These are phyloP conservation scores for Oryza rufipogon DNA, from an alignment of 176 grass and related monocot genomes.

Conservation along the genomic window DNA sequence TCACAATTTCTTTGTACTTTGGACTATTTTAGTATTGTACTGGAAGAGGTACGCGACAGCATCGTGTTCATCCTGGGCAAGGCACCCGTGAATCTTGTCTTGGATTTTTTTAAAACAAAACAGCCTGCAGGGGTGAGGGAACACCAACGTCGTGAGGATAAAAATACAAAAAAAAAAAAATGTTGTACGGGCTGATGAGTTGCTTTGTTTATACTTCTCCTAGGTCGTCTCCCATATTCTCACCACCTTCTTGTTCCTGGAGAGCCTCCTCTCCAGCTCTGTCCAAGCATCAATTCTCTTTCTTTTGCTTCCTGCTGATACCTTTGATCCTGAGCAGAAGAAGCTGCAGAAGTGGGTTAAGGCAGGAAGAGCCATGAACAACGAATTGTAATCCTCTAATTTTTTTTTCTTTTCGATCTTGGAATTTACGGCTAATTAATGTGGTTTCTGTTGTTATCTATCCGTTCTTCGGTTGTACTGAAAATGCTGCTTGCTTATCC, in stretches of 20 bases:
- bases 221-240: not conserved
- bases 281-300: not conserved
- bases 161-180: not conserved
- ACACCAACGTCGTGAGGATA: conserved; percentile 12
- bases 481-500: not conserved
- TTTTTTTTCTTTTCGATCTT: not conserved
- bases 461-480: not conserved
- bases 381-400: conserved; percentile 53
- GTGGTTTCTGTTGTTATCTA: not conserved
- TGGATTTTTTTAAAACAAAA: not conserved
- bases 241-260: not conserved
- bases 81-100: conserved; percentile 32
- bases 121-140: not conserved
- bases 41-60: not conserved
- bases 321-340: not conserved
- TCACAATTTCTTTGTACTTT: not conserved
- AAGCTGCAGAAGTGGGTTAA: not conserved
- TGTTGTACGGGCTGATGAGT: not conserved
- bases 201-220: conserved; percentile 35
- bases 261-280: not conserved
- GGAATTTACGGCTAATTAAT: not conserved
- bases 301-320: not conserved
- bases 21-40: not conserved
- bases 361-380: conserved; percentile 44
- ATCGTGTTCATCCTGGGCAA: not conserved